Evolutionary conservation across 768 basidiomycete genomes (phyloP), one percentile per base, ranked within the genome.

Genomic region (Sporobolomyces roseus): DNA sequence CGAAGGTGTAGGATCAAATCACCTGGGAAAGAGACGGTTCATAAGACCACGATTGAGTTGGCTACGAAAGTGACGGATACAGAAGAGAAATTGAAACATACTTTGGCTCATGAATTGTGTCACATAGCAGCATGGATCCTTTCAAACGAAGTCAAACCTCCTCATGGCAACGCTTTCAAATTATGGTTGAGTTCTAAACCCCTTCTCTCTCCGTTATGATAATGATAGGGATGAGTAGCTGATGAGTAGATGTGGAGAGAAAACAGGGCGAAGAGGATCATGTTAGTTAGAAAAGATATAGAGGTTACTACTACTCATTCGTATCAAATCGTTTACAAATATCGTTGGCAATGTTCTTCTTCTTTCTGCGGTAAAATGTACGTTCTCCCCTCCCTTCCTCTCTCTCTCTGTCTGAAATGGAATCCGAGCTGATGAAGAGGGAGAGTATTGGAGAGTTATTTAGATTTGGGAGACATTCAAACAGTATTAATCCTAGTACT

Each of bases 101-200:
- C 81, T 2, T 77, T 82, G 23, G 77, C 80, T 36, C 81, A 82
- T 61, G 81, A 82, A 73, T 77, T 82, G 76, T 82, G 81, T 66
- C 81, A 82, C 70, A 68, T 82, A 30, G 80, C 81, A 2, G 75
- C 77, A 3, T 82, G 80, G 80, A 48, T 79, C 16, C 76, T 81
- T 62, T 77, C 76, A 33, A 72, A 77, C 27, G 80, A 80, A 58
- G 75, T 75, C 43, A 78, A 79, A 62, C 80, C 79, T 36, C 78
- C 79, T 9, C 81, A 82, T 63, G 81, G 81, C 0, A 65, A 58
- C 33, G 74, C 78, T 13, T 81, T 81, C 76, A 80, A 81, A 68
- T 72, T 64, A 3, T 81, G 81, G 80, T 78, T 25, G 48, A 77
- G 63, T n/a, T 13, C 38, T 41, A 9, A 23, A 21, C 38, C 21